Conservation (phyloP, 805 yeast species). For the Pichia kluyveri region DNA sequence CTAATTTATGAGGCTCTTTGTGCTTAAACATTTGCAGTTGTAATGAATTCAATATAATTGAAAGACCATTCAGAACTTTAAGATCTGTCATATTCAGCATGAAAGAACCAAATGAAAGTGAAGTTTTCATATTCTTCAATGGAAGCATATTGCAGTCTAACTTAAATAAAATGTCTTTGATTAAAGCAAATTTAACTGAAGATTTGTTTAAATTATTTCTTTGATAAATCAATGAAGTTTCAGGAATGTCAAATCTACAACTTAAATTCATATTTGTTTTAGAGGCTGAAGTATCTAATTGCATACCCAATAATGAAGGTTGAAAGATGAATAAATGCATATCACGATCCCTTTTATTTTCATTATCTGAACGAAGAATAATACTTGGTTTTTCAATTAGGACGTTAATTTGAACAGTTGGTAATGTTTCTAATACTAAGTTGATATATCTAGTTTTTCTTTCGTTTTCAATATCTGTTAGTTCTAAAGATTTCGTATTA, state of each 20-base stretch:
- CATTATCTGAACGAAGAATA: slow-evolving; percentile 15
- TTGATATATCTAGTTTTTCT: neutral
- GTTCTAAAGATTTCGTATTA: neutral
- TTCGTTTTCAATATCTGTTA: neutral
- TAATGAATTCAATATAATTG: slow-evolving; percentile 4
- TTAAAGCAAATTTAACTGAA: slow-evolving; percentile 1
- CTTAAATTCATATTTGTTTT: slow-evolving; percentile 4
- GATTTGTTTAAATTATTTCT: slow-evolving; percentile 7
- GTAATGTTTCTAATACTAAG: slow-evolving; percentile 8
- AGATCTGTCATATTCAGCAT: slow-evolving; percentile 22
- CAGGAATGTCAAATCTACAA: slow-evolving; percentile 16
- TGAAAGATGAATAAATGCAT: slow-evolving; percentile 15
- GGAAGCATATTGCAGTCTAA: neutral
- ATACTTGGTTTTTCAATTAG: slow-evolving; percentile 22
- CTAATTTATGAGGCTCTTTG: neutral
- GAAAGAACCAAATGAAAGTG: neutral
- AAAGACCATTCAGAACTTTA: slow-evolving; percentile 19
- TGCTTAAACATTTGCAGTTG: neutral
- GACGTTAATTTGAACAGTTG: slow-evolving; percentile 17
- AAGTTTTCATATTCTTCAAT: neutral
- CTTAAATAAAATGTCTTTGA: slow-evolving; percentile 16
- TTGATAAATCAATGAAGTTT: slow-evolving; percentile 14
- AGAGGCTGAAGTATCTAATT: slow-evolving; percentile 6
- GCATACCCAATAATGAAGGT: slow-evolving; percentile 17
- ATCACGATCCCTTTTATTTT: neutral